Conservation (phyloP, 2,329 filamentous ascomycete genomes). For the Diaporthe destruens region DNA sequence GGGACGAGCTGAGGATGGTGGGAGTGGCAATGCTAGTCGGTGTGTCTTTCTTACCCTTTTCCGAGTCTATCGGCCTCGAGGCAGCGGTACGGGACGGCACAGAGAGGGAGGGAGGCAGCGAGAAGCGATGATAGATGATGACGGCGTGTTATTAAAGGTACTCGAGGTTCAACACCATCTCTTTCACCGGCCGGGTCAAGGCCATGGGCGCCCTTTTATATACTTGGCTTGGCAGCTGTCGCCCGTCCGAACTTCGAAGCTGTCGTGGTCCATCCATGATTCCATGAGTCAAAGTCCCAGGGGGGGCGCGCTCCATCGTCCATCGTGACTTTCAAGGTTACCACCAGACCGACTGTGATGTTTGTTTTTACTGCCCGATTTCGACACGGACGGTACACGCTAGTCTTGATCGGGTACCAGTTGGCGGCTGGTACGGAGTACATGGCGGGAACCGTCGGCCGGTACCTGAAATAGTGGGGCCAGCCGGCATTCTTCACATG, state of each 20-base stretch:
- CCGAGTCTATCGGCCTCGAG: conserved; percentile 2
- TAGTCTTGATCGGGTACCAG: conserved; percentile 26
- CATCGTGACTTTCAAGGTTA: conserved; percentile 33
- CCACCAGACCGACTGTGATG: conserved; percentile 11
- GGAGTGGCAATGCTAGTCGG: not conserved
- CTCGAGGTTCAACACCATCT: conserved; percentile 26
- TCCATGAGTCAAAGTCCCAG: conserved; percentile 34
- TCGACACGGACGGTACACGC: not conserved
- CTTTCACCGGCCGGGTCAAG: not conserved
- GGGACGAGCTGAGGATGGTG: not conserved
- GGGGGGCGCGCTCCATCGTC: conserved; percentile 3
- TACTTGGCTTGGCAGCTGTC: conserved; percentile 10
- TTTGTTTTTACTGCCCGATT: not conserved
- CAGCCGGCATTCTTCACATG: conserved; percentile 12
- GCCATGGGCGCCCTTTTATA: conserved; percentile 8
- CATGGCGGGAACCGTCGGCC: conserved; percentile 32
- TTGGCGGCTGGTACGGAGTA: not conserved
- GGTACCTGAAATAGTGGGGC: conserved; percentile 37
- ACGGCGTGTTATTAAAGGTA: not conserved
- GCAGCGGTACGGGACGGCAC: not conserved
- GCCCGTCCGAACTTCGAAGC: conserved; percentile 3
- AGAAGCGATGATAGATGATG: not conserved
- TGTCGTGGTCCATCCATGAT: conserved; percentile 2
- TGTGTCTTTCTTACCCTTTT: conserved; percentile 6
- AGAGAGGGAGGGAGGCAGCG: not conserved